A percentile compares a stretch with the other conserved stretches of the same genome.
phyloP scores from a whole-genome alignment of 2,329 filamentous ascomycete species.

The Proliferodiscus dingleyae region DNA sequence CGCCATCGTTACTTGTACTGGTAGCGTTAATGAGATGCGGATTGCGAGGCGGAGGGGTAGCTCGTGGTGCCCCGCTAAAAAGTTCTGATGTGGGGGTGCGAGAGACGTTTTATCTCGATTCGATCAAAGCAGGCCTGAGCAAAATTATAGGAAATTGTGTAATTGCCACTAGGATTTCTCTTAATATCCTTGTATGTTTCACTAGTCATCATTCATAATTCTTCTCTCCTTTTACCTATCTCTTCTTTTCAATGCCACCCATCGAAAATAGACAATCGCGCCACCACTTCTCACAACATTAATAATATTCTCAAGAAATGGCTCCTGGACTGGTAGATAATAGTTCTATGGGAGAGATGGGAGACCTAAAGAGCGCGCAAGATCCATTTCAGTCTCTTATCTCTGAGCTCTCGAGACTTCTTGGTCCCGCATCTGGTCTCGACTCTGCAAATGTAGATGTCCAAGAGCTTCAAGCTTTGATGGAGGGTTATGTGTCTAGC shows the following conservation, averaged over 20 bases:
- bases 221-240: too few relatives aligned
- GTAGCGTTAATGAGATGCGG: background rate
- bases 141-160: too few relatives aligned
- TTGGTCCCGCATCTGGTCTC: conserved; percentile 78
- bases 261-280: too few relatives aligned
- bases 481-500: conserved; percentile 68
- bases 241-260: background rate
- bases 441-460: conserved; percentile 79
- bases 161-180: too few relatives aligned
- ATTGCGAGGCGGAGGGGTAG: background rate
- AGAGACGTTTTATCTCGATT: background rate
- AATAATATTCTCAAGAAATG: background rate
- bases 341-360: background rate
- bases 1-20: conserved; percentile 18
- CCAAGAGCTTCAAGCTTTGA: conserved; percentile 62
- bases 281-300: too few relatives aligned
- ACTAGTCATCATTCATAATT: background rate
- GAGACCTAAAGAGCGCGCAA: conserved; percentile 4
- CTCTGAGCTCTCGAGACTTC: conserved; percentile 62
- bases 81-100: background rate
- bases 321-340: conserved; percentile 10
- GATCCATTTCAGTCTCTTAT: conserved; percentile 67
- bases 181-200: too few relatives aligned
- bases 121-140: too few relatives aligned
- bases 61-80: conserved; percentile 8